Evolutionary conservation across 2,329 filamentous ascomycete species (phyloP), one percentile per base, ranked within the genome.

Genomic region (Leptosphaerulina australis): DNA sequence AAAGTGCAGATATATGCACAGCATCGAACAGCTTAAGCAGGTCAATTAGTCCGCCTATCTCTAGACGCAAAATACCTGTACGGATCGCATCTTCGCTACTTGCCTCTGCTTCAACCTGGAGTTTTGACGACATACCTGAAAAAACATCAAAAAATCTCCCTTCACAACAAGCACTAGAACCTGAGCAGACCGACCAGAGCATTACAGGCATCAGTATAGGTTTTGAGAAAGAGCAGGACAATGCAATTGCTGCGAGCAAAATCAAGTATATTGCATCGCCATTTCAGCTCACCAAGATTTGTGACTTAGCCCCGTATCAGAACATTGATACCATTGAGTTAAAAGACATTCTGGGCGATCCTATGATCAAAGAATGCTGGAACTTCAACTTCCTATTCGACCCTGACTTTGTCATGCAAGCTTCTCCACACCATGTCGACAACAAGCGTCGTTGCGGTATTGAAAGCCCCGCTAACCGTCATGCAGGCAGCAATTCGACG

Each of bases 301-400:
- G 76, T 21, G 87, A 88, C 60, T 75, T 92, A 0, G 77, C 84
- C 1, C 69, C 76, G 2, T 66, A 68, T 0, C 75, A 80, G 53
- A 94, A 95, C 73, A 73, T 77, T 18, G 88, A 88, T 67, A 79
- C 88, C 0, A 72, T 93, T 25, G 80, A 78, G 1, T 75, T 94
- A 8, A 74, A 75, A 4, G 87, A 90, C 50, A 79, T 95, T 5
- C 78, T 95, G 1, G 84, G 88, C 0, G 85, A 91, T 66, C 88
- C 88, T 0, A 77, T 91, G 55, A 89, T 94, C 45, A 80, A 81
- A 29, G 83, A 88, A 64, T 84, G 82, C 56, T 89, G 86, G 86
- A 79, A 86, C 45, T 89, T 89, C 70, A 88, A 89, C 63, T 88
- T 77, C 45, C 65, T 88, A 1, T 82, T 88, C 55, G 81, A 88